Evolutionary conservation across 1,139 yeast genomes (phyloP), one percentile per base, ranked within the genome.

Genomic region (Pneumocystis carinii): DNA sequence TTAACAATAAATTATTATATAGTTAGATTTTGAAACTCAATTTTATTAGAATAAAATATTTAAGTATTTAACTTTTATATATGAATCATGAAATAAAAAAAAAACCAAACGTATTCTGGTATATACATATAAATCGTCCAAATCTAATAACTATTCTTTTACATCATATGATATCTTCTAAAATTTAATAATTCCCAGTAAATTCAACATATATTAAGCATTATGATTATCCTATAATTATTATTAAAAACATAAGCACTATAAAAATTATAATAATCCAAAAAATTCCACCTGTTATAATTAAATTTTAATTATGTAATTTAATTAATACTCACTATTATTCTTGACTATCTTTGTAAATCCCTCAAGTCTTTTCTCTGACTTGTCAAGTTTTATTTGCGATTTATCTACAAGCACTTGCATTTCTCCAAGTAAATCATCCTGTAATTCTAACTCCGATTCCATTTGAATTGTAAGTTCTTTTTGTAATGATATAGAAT

Each of bases 381-480:
- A 37, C 19, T 12, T 12, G 7, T 29, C 37, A 7, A 57, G 14
- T 57, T 39, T 57, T 12, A 5, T 27, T 14, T 57, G 59, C 8
- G 42, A 37, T 19, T 12, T 37, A 12, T 57, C 59, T 10, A 57
- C 38, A 37, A 57, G 59, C 14, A 37, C 37, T 10, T 57, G 38
- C 59, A 57, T 57, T 57, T 57, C 59, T 57, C 29, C 59, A 37
- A 57, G 59, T 12, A 57, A 37, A 10, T 29, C 38, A 57, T 39
- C 27, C 27, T 57, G 59, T 14, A 19, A 24, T 29, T 57, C 59
- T 39, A 57, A 57, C 10, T 57, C 59, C 14, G 41, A 37, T 29
- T 39, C 17, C 42, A 57, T 57, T 39, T 57, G 59, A 37, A 57
- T 19, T 37, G 42, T 57, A 24, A 57, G 27, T 37, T 57, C n/a